These are phyloP conservation scores for Paramecium octaurelia DNA, from an alignment of 73 alveolate species.

Conservation along the genomic window DNA sequence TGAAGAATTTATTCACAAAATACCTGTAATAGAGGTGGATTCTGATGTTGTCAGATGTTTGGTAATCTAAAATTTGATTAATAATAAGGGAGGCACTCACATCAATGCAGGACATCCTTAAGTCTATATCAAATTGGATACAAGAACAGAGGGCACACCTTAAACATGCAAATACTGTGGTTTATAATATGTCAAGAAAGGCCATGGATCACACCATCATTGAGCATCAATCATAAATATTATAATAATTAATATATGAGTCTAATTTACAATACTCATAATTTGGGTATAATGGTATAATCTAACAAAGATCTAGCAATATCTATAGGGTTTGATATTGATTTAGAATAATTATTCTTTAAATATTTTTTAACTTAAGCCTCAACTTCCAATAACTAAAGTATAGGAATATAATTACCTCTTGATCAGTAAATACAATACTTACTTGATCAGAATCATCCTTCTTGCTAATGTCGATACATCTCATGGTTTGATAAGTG, in stretches of 20 bases:
- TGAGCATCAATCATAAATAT: not conserved
- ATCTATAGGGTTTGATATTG: slow-evolving; percentile 34
- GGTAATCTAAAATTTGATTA: not conserved
- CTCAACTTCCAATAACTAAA: slow-evolving; percentile 30
- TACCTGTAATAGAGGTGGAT: slow-evolving; percentile 69
- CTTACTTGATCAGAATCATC: not conserved
- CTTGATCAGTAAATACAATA: not conserved
- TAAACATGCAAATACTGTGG: slow-evolving; percentile 71
- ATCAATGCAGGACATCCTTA: slow-evolving; percentile 72
- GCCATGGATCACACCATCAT: slow-evolving; percentile 59
- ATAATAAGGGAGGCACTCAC: slow-evolving; percentile 59
- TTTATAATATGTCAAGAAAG: slow-evolving; percentile 59
- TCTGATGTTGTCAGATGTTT: slow-evolving; percentile 67
- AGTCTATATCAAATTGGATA: slow-evolving; percentile 66
- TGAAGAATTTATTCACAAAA: slow-evolving; percentile 66
- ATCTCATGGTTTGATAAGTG: slow-evolving; percentile 42
- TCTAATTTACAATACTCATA: slow-evolving; percentile 9
- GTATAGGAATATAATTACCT: not conserved
- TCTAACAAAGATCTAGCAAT: slow-evolving; percentile 40
- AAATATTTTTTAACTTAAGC: slow-evolving; percentile 39
- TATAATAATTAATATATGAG: slow-evolving; percentile 1
- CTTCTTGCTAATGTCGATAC: not conserved
- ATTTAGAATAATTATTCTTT: slow-evolving; percentile 32
- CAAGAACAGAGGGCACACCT: slow-evolving; percentile 63
- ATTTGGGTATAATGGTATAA: slow-evolving; percentile 24